Evolutionary conservation across 176 grass and related monocot genomes (phyloP), one percentile per base, ranked within the genome.

Genomic region (Tillandsia leiboldiana): DNA sequence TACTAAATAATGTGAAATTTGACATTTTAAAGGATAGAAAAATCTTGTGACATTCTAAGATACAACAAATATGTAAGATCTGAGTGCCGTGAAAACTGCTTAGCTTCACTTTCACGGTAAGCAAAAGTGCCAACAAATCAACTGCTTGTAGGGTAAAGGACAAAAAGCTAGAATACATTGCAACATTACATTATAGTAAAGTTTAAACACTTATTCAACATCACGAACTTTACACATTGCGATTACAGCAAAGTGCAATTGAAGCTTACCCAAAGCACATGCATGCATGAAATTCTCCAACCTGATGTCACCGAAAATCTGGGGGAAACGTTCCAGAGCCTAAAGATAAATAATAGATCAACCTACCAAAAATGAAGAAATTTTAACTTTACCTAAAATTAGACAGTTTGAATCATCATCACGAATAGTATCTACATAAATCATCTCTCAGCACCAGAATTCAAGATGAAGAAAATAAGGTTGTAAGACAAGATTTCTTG

Each of bases 241-340:
- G 26, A 33, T 50, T 1, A 5, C 17, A 59, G n/a, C 14, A 15
- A 59, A 18, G 26, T 26, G 10, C 11, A 57, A 15, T 66, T 54
- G 75, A 50, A 65, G 50, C 73, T 61, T 74, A 91, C 91, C 91
- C 73, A 96, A 74, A 42, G 83, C 77, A 91, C 48, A 81, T 71
- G 88, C 78, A 80, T 86, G 80, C 68, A 91, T 83, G 63, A 91
- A 96, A 77, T 86, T 66, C 26, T 79, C 75, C 70, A 86, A 63
- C 7, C 67, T 81, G 73, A 82, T 62, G 67, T 88, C 69, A 77
- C 78, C 87, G 80, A 91, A 96, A 28, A 84, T 70, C 29, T 80
- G 75, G 26, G 64, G 56, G 49, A 91, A 86, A 72, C 22, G 50
- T 48, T 91, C 85, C 70, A 96, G 73, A 83, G 64, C 75, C 88